Conservation (phyloP, 768 basidiomycete genomes). For the Kondoa malvinella region DNA sequence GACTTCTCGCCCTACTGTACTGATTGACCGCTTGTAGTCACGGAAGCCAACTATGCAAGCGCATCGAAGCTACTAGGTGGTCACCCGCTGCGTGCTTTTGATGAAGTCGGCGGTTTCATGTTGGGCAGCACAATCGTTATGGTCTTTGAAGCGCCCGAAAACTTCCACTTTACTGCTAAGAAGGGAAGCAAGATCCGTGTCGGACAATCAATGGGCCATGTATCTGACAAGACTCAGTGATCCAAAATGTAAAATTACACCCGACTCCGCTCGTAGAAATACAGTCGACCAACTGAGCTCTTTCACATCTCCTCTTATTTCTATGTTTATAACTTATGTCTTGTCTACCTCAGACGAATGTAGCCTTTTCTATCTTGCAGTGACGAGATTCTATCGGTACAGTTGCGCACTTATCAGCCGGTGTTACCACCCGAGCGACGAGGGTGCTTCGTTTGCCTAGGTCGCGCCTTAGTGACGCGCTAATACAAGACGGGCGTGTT, state of each 20-base stretch:
- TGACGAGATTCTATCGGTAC: too few relatives aligned
- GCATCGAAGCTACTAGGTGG: conserved; percentile 71
- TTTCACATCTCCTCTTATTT: too few relatives aligned
- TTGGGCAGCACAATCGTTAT: conserved; percentile 90
- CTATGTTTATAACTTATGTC: too few relatives aligned
- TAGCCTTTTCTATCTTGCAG: too few relatives aligned
- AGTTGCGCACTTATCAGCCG: too few relatives aligned
- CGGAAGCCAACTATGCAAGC: conserved; percentile 74
- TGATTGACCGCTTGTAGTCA: conserved; percentile 41
- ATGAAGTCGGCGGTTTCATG: conserved; percentile 96
- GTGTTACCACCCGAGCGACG: too few relatives aligned
- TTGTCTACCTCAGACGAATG: too few relatives aligned
- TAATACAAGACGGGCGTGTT: too few relatives aligned
- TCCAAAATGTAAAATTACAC: not conserved
- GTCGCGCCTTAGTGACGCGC: too few relatives aligned
- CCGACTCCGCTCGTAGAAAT: not conserved
- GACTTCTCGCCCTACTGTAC: not conserved
- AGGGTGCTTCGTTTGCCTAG: too few relatives aligned
- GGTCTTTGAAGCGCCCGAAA: conserved; percentile 79
- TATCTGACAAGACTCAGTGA: conserved; percentile 7
- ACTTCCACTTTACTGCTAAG: conserved; percentile 44
- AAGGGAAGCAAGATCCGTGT: conserved; percentile 73
- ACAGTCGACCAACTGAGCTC: not conserved
- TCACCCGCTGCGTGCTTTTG: conserved; percentile 67
- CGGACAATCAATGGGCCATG: conserved; percentile 47